Conservation (phyloP, 495 filamentous ascomycete genomes). For the Penicillium parvum region DNA sequence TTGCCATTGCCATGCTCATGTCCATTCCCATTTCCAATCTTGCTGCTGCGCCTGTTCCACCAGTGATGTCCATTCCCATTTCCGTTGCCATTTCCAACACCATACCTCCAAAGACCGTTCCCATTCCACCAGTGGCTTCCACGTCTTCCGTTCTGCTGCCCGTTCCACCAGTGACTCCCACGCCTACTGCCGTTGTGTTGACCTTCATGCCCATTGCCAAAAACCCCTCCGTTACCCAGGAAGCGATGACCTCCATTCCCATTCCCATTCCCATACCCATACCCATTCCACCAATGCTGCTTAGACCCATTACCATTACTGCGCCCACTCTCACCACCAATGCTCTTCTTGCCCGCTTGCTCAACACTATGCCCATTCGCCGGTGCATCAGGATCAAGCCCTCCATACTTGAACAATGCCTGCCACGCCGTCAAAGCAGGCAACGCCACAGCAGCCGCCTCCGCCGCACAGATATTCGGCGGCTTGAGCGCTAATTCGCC, state of each 20-base stretch:
- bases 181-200: conserved; percentile 1
- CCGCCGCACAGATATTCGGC: conserved; percentile 39
- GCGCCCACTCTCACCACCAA: background rate
- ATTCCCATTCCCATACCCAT: background rate
- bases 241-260: background rate
- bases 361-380: background rate
- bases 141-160: conserved; percentile 1
- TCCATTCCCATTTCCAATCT: background rate
- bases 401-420: conserved; percentile 52
- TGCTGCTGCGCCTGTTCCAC: background rate
- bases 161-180: conserved; percentile 1
- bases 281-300: background rate
- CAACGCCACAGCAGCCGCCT: conserved; percentile 51
- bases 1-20: conserved; percentile 3
- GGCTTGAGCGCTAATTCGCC: conserved; percentile 49
- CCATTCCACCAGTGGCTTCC: background rate
- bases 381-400: conserved; percentile 25
- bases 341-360: background rate
- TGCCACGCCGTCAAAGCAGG: conserved; percentile 55
- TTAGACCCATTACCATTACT: conserved; percentile 4
- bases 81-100: conserved; percentile 1
- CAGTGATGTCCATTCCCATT: background rate
- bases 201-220: conserved; percentile 2
- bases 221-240: too few relatives aligned
- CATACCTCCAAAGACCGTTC: background rate